A percentile compares a stretch with the other conserved stretches of the same genome.
phyloP scores from a whole-genome alignment of 2,329 filamentous ascomycete genomes.

The Talaromyces sp. region DNA sequence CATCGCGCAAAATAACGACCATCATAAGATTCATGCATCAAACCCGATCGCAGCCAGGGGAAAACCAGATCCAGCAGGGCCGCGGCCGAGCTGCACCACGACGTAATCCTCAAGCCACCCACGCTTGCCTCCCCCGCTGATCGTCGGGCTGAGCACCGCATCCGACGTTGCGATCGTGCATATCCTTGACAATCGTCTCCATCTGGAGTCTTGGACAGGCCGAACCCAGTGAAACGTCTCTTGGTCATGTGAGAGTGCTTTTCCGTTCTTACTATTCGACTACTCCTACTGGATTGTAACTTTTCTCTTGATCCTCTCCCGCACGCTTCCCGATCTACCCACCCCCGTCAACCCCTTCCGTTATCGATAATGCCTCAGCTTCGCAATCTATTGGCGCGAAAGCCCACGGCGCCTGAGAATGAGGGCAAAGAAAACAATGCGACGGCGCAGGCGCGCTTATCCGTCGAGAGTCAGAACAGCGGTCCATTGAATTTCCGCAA shows the following conservation, averaged over 20 bases:
- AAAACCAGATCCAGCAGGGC: not conserved
- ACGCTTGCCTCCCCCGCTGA: not conserved
- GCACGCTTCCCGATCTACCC: not conserved
- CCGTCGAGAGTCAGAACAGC: conserved; percentile 41
- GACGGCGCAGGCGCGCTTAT: conserved; percentile 42
- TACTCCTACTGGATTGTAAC: not conserved
- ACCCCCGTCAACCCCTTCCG: not conserved
- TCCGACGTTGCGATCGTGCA: not conserved
- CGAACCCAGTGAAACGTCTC: not conserved
- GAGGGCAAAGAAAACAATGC: conserved; percentile 44
- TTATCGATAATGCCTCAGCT: conserved; percentile 55
- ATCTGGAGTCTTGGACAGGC: not conserved
- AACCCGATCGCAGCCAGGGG: not conserved
- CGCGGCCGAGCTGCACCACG: not conserved
- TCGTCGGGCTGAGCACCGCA: not conserved
- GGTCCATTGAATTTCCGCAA: conserved; percentile 54
- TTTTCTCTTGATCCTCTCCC: not conserved
- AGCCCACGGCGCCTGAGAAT: conserved; percentile 42
- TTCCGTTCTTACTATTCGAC: not conserved
- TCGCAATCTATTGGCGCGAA: conserved; percentile 66
- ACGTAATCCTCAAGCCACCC: not conserved
- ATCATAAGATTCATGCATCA: not conserved
- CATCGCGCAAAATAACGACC: not conserved
- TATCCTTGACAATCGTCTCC: not conserved
- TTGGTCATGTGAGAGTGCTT: not conserved